phyloP scores from a whole-genome alignment of 305 asterid species.

The Fraxinus nigra region DNA sequence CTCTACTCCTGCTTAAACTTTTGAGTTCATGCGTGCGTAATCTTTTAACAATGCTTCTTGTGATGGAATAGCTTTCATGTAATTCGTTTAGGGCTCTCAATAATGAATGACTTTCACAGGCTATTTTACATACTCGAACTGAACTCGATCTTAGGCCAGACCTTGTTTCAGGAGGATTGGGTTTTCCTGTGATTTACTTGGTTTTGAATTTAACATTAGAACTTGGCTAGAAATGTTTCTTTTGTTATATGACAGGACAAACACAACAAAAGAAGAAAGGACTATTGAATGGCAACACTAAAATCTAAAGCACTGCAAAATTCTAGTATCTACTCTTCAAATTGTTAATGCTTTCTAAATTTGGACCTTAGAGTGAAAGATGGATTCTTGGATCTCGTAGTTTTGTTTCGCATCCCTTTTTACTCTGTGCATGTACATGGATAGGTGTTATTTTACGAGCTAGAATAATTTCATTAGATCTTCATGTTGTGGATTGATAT shows the following conservation, averaged over 20 bases:
- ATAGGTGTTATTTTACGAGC: not conserved
- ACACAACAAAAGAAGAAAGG: not conserved
- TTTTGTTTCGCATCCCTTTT: not conserved
- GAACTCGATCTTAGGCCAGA: not conserved
- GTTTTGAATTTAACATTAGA: not conserved
- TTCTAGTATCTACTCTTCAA: not conserved
- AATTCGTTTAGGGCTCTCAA: not conserved
- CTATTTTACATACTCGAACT: not conserved
- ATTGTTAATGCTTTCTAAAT: not conserved
- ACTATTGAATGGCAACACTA: not conserved
- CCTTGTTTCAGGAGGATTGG: not conserved
- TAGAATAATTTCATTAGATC: not conserved
- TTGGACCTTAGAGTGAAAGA: not conserved
- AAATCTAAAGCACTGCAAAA: not conserved
- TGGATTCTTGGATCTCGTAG: not conserved
- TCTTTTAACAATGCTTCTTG: not conserved
- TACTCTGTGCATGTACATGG: not conserved
- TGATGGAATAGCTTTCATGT: not conserved
- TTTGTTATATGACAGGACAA: not conserved
- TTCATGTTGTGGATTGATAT: constrained; percentile 6
- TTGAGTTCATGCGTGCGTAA: constrained; percentile 1
- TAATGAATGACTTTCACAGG: not conserved
- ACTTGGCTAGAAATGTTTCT: not conserved
- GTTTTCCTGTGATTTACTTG: not conserved
- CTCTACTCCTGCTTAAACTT: constrained; percentile 16